phyloP scores from a whole-genome alignment of 345 rosid species.

The Lepidium sativum region DNA sequence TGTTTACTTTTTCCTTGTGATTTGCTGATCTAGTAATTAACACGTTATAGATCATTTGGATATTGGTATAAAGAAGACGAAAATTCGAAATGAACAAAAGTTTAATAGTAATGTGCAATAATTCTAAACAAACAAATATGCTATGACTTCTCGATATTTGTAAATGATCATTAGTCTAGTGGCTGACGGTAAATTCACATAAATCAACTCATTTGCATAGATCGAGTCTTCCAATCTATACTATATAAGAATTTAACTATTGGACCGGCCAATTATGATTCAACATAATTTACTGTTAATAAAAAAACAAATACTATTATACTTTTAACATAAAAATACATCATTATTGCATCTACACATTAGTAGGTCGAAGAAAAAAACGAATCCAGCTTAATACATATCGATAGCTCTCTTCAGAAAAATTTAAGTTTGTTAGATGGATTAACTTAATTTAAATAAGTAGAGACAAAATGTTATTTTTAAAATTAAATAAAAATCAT shows the following conservation, averaged over 20 bases:
- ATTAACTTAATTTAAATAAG: too few species aligned
- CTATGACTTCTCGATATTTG: too few species aligned
- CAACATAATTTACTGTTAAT: too few species aligned
- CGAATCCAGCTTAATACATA: not conserved
- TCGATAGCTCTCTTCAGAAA: not conserved
- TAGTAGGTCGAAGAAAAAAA: not conserved
- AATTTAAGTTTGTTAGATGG: not conserved
- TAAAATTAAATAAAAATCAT: not conserved
- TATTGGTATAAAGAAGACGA: not conserved
- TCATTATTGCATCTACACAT: not conserved
- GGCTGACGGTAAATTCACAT: too few species aligned
- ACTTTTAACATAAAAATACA: not conserved
- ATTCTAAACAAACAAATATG: constrained; percentile 12
- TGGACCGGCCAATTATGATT: too few species aligned
- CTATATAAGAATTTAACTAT: too few species aligned
- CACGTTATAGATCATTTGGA: too few species aligned
- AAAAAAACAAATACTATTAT: not conserved
- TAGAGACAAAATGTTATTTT: too few species aligned
- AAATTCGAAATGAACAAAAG: not conserved
- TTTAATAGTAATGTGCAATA: not conserved
- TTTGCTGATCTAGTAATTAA: too few species aligned
- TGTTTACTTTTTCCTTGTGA: not conserved
- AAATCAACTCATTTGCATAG: too few species aligned
- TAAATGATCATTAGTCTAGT: too few species aligned
- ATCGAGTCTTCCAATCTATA: too few species aligned